Evolutionary conservation across 305 asterid species (phyloP), one percentile per base, ranked within the genome.

Genomic region (Fraxinus floribunda): DNA sequence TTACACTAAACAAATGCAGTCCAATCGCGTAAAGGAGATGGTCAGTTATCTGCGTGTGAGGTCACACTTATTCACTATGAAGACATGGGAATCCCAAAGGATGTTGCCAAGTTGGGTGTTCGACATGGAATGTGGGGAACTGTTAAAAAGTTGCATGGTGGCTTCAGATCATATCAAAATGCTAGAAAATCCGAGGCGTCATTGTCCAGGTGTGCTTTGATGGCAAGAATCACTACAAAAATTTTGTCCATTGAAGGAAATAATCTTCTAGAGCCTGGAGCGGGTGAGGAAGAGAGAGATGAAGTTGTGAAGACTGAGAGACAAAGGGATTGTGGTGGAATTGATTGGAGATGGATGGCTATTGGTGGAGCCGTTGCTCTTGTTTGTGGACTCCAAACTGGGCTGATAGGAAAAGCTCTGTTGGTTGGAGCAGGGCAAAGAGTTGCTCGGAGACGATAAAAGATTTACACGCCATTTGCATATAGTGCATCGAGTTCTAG

Each of bases 61-160:
- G 98, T 95, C 81, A 84, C 88, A 0, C 94, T 94, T 18, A 39
- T 93, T 79, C 99, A 95, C 90, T 91, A 91, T 36, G 98, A 95
- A 84, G 99, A 95, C 87, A 95, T 95, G 99, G 99, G 99, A 76
- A 94, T 94, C 82, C 99, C 98, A 16, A 94, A 91, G 84, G 97
- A 94, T 16, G 98, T 95, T 18, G 99, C 99, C 49, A 94, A 93
- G 87, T 79, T 95, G 57, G 98, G 98, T 1, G 95, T 95, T 46
- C 99, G 98, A 16, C 99, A 95, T 57, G 97, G 98, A 18, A 95
- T 95, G 99, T 95, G 99, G 98, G 97, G 97, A 83, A 94, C 97
- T 11, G 99, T 94, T 11, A 95, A 95, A 91, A 95, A 95, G 81
- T 77, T 95, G 44, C 97, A 95, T 77, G 82, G 86, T 5, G 99